Percentiles rank a stretch among this genome's conserved stretches.
phyloP scores from a whole-genome alignment of 2,329 filamentous ascomycete species.

The Alternaria atra region DNA sequence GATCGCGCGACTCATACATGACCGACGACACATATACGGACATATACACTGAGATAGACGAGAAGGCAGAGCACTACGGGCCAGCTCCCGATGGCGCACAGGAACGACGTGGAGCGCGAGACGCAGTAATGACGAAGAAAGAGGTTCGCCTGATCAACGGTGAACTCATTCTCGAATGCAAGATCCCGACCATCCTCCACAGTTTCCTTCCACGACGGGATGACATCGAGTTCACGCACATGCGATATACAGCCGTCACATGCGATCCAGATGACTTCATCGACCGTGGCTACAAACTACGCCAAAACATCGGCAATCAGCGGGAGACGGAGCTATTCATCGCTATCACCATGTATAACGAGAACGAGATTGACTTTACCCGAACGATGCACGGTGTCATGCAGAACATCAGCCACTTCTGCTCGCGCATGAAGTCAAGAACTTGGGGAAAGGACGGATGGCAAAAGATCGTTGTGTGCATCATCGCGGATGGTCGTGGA shows the following conservation, averaged over 20 bases:
- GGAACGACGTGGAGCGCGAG: slow-evolving; percentile 83
- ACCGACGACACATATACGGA: slow-evolving; percentile 69
- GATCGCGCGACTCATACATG: slow-evolving; percentile 70
- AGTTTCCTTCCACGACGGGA: slow-evolving; percentile 93
- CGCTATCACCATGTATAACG: slow-evolving; percentile 99
- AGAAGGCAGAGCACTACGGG: slow-evolving; percentile 82
- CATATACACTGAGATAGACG: slow-evolving; percentile 52
- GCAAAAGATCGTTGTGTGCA: slow-evolving; percentile 99
- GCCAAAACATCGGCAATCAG: slow-evolving; percentile 87
- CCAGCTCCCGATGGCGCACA: slow-evolving; percentile 88
- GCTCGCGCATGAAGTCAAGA: slow-evolving; percentile 86
- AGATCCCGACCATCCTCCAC: slow-evolving; percentile 98
- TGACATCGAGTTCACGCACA: slow-evolving; percentile 96
- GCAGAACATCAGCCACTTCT: slow-evolving; percentile 98
- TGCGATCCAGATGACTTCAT: slow-evolving; percentile 97
- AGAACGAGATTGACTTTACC: slow-evolving; percentile 95
- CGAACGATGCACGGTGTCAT: slow-evolving; percentile 98
- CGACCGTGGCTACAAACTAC: slow-evolving; percentile 85
- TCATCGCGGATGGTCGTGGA: slow-evolving; percentile 92
- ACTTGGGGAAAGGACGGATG: slow-evolving; percentile 98
- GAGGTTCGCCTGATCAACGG: slow-evolving; percentile 97
- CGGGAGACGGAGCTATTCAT: slow-evolving; percentile 96
- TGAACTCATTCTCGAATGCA: slow-evolving; percentile 96
- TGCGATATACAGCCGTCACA: slow-evolving; percentile 98
- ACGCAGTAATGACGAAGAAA: slow-evolving; percentile 88